phyloP scores from a whole-genome alignment of 2,329 filamentous ascomycete genomes.

The Ophiobolus disseminans region DNA sequence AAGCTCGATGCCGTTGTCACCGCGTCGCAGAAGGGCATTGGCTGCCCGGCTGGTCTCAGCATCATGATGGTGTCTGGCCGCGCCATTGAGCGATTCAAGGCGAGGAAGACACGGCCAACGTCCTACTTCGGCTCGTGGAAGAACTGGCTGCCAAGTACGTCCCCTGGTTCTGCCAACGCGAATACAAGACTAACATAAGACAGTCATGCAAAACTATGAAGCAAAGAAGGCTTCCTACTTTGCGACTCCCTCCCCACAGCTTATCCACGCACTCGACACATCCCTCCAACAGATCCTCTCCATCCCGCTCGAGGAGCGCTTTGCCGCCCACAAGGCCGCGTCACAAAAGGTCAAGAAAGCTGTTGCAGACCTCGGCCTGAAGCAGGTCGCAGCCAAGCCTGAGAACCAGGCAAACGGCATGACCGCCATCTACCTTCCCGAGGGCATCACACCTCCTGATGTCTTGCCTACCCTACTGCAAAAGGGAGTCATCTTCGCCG shows the following conservation, averaged over 20 bases:
- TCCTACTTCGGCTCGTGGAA: conserved; percentile 97
- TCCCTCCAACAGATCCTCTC: conserved; percentile 84
- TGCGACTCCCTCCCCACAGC: conserved; percentile 92
- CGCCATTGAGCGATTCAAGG: conserved; percentile 81
- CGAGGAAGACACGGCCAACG: conserved; percentile 78
- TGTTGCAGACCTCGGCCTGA: conserved; percentile 79
- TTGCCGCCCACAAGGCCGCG: conserved; percentile 77
- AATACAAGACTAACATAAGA: conserved; percentile 22
- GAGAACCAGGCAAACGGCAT: conserved; percentile 96
- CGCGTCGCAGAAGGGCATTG: conserved; percentile 95
- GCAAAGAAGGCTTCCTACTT: conserved; percentile 98
- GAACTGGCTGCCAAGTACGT: conserved; percentile 89
- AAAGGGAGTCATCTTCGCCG: conserved; percentile 92
- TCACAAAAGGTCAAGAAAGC: conserved; percentile 89
- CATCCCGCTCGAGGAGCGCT: conserved; percentile 80
- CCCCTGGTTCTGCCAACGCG: neutral
- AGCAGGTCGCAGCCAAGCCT: conserved; percentile 82
- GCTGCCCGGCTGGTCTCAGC: conserved; percentile 89
- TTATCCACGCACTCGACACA: conserved; percentile 91
- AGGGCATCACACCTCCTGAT: conserved; percentile 79
- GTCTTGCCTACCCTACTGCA: conserved; percentile 83
- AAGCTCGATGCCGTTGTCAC: conserved; percentile 91
- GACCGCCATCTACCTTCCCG: conserved; percentile 96
- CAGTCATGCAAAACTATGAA: conserved; percentile 99
- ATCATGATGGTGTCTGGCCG: conserved; percentile 93